Percentiles rank a stretch among this genome's conserved stretches.
These are phyloP conservation scores for Pythium volutum DNA, from an alignment of 352 stramenopile genomes.

Conservation along the genomic window DNA sequence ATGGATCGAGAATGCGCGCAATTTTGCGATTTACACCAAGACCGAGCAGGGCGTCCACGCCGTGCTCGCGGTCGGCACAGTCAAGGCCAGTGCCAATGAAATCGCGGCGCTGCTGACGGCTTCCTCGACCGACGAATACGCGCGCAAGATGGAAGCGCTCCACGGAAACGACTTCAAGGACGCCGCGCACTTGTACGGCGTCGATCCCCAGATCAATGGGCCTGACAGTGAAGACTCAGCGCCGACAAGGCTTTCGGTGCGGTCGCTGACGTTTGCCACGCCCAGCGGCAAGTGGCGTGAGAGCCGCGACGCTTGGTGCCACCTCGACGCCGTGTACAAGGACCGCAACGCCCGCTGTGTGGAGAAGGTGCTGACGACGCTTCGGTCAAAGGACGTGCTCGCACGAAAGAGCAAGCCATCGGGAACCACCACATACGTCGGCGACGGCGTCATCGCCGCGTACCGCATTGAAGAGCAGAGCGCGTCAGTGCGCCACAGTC, in stretches of 20 bases:
- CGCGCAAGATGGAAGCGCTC: constrained; percentile 7
- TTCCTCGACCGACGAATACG: not conserved
- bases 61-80: constrained; percentile 7
- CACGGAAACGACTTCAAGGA: constrained; percentile 10
- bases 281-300: not conserved
- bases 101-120: constrained; percentile 2
- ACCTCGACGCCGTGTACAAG: constrained; percentile 6
- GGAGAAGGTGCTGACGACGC: constrained; percentile 11
- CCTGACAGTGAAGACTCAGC: not conserved
- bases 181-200: constrained; percentile 1
- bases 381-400: constrained; percentile 5
- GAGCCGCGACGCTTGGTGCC: constrained; percentile 15
- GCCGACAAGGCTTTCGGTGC: constrained; percentile 8
- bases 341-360: not conserved
- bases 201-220: not conserved
- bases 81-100: constrained; percentile 2
- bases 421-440: constrained; percentile 6
- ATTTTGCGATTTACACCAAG: constrained; percentile 18
- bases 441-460: not conserved
- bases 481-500: no score
- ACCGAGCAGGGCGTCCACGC: not conserved
- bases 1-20: constrained; percentile 18
- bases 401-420: not conserved
- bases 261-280: constrained; percentile 13
- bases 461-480: constrained; percentile 3